phyloP scores from a whole-genome alignment of 257 asterid species.

The Asclepias syriaca region DNA sequence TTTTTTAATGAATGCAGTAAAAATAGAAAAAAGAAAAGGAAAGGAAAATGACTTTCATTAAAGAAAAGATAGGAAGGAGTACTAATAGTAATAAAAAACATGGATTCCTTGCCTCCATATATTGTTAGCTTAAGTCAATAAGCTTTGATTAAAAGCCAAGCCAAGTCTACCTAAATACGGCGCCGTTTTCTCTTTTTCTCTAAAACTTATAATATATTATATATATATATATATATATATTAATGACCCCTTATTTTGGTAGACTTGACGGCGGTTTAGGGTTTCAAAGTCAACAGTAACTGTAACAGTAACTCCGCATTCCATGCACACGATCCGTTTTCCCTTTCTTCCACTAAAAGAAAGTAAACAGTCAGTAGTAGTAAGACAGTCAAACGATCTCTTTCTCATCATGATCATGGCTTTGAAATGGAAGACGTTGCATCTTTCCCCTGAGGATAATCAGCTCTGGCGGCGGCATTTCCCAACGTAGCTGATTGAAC shows the following conservation, averaged over 20 bases:
- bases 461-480: conserved; percentile 26
- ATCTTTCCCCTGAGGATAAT: conserved; percentile 42
- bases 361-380: conserved; percentile 11
- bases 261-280: conserved; percentile 42
- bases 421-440: conserved; percentile 48
- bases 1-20: too few species aligned
- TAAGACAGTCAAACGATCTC: conserved; percentile 22
- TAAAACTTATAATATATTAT: not conserved
- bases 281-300: not conserved
- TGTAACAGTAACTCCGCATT: not conserved
- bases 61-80: conserved; percentile 14
- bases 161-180: conserved; percentile 62
- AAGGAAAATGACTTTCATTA: not conserved
- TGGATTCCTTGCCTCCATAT: conserved; percentile 16
- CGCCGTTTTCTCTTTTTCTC: conserved; percentile 18
- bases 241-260: conserved; percentile 35
- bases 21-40: too few species aligned
- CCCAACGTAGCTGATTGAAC: conserved; percentile 57
- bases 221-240: not conserved
- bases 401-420: conserved; percentile 13
- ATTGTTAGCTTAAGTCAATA: conserved; percentile 27
- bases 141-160: conserved; percentile 21
- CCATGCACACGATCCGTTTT: too few species aligned
- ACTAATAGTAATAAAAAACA: conserved; percentile 6
- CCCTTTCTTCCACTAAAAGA: not conserved